Evolutionary conservation across 2,329 filamentous ascomycete genomes (phyloP).

Genomic region (Coniochaeta ligniaria): DNA sequence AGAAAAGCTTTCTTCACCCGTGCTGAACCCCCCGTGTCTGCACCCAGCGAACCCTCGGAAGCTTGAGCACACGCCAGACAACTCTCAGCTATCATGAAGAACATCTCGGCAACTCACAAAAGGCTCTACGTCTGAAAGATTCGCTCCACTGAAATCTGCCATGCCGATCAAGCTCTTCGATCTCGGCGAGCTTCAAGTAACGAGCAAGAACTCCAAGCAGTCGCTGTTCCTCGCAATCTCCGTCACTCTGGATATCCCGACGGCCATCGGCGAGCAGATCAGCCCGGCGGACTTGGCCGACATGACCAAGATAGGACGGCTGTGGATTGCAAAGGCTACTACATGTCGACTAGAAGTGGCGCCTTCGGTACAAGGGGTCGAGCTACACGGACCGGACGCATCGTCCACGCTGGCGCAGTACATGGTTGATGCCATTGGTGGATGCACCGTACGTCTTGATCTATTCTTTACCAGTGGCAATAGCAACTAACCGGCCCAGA

Average conservation of each 20-base stretch:
- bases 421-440: neutral
- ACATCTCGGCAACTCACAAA: neutral
- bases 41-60: neutral
- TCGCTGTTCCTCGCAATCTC: neutral
- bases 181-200: neutral
- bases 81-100: neutral
- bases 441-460: neutral
- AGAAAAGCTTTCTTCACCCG: neutral
- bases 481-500: neutral
- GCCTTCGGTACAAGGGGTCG: neutral
- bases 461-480: neutral
- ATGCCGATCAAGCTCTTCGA: neutral
- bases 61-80: neutral
- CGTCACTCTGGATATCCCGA: neutral
- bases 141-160: neutral
- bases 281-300: neutral
- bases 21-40: neutral
- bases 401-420: neutral
- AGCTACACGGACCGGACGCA: neutral
- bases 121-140: too few species aligned
- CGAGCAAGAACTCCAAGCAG: neutral
- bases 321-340: neutral
- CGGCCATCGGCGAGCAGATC: neutral
- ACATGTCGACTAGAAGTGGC: neutral
- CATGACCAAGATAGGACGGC: neutral